Conservation (phyloP, 2,329 filamentous ascomycete genomes). For the Mycosphaerelloides madeirae region DNA sequence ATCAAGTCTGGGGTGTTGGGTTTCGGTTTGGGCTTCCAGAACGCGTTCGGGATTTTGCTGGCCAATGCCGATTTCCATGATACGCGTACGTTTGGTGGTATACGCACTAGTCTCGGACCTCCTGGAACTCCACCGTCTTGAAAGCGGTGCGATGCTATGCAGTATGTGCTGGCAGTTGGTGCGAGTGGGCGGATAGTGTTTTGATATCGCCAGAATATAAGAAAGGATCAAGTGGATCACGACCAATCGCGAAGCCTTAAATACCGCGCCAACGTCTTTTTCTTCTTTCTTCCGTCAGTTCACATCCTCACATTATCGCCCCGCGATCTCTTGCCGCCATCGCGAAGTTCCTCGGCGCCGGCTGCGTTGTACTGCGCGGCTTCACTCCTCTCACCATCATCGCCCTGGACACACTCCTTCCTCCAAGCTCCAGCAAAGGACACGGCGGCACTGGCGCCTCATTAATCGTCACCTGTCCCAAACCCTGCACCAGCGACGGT, state of each 20-base stretch:
- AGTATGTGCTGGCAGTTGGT: no score
- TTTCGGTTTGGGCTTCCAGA: conserved; percentile 3
- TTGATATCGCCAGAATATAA: no score
- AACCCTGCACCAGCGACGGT: conserved; percentile 10
- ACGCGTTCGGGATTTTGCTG: conserved; percentile 1
- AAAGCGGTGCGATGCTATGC: no score
- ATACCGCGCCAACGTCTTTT: no score
- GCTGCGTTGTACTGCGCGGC: conserved; percentile 17
- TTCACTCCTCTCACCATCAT: conserved; percentile 1
- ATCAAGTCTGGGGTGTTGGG: conserved; percentile 6
- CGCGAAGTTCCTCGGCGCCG: conserved; percentile 14
- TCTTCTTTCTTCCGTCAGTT: no score
- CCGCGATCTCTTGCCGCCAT: conserved; percentile 30
- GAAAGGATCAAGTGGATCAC: no score
- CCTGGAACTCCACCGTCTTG: neutral
- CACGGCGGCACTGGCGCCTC: conserved; percentile 19
- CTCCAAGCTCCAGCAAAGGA: conserved; percentile 14
- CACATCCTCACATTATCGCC: no score
- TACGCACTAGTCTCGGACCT: neutral
- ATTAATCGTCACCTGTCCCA: conserved; percentile 17
- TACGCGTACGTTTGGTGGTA: neutral
- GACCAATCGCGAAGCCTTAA: no score
- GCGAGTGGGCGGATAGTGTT: no score
- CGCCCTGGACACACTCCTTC: neutral
- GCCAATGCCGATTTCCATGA: neutral